Conservation (phyloP, 208 protist genomes). For the Leishmania major region DNA sequence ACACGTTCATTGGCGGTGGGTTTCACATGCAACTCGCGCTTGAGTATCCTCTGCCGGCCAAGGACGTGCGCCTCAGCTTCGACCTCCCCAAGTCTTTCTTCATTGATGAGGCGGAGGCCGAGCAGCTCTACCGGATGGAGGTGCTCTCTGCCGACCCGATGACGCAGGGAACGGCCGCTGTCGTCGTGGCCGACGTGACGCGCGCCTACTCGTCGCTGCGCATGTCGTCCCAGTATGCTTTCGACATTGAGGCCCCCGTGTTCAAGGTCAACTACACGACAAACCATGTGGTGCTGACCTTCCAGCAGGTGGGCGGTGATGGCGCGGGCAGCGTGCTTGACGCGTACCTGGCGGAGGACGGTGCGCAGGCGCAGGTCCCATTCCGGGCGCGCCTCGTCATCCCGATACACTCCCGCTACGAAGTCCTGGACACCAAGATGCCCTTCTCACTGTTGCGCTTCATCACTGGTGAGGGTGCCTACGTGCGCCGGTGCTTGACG, state of each 20-base stretch:
- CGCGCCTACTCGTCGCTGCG: slow-evolving; percentile 32
- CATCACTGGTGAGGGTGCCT: slow-evolving; percentile 37
- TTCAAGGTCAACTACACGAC: slow-evolving; percentile 66
- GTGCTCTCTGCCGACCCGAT: not conserved
- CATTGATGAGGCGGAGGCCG: slow-evolving; percentile 67
- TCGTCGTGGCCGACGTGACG: slow-evolving; percentile 35
- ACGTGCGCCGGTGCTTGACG: slow-evolving; percentile 57
- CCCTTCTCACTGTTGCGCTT: slow-evolving; percentile 50
- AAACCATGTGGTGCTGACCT: slow-evolving; percentile 46
- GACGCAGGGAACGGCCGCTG: slow-evolving; percentile 1
- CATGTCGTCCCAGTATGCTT: slow-evolving; percentile 49
- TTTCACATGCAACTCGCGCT: slow-evolving; percentile 84
- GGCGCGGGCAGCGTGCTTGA: slow-evolving; percentile 10
- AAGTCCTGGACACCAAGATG: slow-evolving; percentile 44
- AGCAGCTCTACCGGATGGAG: slow-evolving; percentile 59
- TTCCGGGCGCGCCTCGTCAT: slow-evolving; percentile 46
- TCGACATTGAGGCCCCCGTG: slow-evolving; percentile 83
- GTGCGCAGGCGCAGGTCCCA: not conserved
- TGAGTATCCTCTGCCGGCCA: slow-evolving; percentile 43
- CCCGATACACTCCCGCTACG: slow-evolving; percentile 85
- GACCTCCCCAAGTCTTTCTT: slow-evolving; percentile 69
- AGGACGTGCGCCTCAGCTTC: slow-evolving; percentile 35
- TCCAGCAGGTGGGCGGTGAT: slow-evolving; percentile 9
- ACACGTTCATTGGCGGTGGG: slow-evolving; percentile 50
- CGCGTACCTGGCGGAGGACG: slow-evolving; percentile 1